Base-by-base conservation (phyloP, 306 rosid genomes). In the Benincasa hispida region DNA sequence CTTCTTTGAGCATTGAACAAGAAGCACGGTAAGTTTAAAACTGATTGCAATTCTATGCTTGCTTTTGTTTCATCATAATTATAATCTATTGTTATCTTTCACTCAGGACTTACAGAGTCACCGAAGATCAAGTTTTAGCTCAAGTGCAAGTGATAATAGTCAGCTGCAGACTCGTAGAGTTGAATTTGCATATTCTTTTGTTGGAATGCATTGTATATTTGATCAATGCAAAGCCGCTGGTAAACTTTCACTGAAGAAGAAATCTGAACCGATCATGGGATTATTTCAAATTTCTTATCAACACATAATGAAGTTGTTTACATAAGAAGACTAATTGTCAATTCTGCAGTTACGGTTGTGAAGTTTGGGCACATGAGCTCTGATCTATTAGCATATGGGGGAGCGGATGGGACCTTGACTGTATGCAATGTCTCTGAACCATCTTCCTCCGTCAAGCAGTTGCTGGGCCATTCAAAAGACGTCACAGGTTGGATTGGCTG, bases 331-430 rank as follows among this genome's bases (percentile, higher is more conserved):
- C 80, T 77, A 82, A 79, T 61, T 54, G 77, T 84, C 60, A 62
- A 50, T 69, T 83, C 27, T 85, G 89, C 85, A 94, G 98, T 94
- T 76, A 91, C 91, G 66, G 96, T 94, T 62, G 74, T 94, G 87
- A 94, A 94, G 89, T 94, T 94, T 83, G 97, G 98, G 76, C 95
- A 94, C 84, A 94, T 85, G 98, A 94, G 92, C 81, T 94, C 98
- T 82, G 98, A 94, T 83, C 85, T 94, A 61, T 96, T 94, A 84
- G 98, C 98, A 51, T 94, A 90, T 75, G 98, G 98, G 67, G 94
- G 97, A 47, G 83, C 98, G 12, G 97, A 94, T 89, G 98, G 98
- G 81, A 87, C 91, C 80, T 87, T 94, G 88, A 91, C 96, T 24
- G 97, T 94, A 37, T 91, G 97, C 94, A 86, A 82, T 77, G 90